Conservation (phyloP, 169 alveolate genomes). For the Cryptosporidium tyzzeri region DNA sequence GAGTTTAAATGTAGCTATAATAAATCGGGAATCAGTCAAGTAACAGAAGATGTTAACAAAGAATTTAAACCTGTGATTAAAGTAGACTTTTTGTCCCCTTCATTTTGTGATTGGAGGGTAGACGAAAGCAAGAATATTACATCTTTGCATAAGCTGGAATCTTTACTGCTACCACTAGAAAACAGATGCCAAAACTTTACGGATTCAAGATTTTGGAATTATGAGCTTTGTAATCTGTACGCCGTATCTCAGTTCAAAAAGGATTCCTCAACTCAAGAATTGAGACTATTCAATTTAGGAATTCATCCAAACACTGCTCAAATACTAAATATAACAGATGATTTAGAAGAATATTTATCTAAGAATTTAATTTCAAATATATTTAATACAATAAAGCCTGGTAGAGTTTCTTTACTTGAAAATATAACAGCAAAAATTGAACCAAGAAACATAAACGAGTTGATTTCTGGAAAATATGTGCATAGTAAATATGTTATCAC, state of each 20-base stretch:
- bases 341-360: conserved; percentile 10
- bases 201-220: conserved; percentile 46
- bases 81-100: conserved; percentile 21
- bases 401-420: background rate
- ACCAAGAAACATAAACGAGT: conserved; percentile 44
- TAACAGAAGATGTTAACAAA: background rate
- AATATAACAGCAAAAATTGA: conserved; percentile 17
- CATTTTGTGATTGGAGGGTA: conserved; percentile 69
- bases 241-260: conserved; percentile 53
- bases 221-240: conserved; percentile 41
- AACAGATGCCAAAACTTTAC: conserved; percentile 59
- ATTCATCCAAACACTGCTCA: background rate
- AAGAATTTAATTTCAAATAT: conserved; percentile 22
- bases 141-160: conserved; percentile 3
- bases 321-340: background rate
- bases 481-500: conserved; percentile 36
- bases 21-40: conserved; percentile 17
- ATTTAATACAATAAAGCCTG: conserved; percentile 13
- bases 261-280: background rate
- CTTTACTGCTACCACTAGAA: conserved; percentile 35
- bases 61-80: conserved; percentile 13
- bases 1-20: conserved; percentile 23
- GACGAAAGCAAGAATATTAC: conserved; percentile 27
- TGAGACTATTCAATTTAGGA: conserved; percentile 21
- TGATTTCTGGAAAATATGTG: background rate